A percentile compares a stretch with the other conserved stretches of the same genome.
Evolutionary conservation across 139 green algal species (phyloP).

Genomic region (Picochlorum sp.): DNA sequence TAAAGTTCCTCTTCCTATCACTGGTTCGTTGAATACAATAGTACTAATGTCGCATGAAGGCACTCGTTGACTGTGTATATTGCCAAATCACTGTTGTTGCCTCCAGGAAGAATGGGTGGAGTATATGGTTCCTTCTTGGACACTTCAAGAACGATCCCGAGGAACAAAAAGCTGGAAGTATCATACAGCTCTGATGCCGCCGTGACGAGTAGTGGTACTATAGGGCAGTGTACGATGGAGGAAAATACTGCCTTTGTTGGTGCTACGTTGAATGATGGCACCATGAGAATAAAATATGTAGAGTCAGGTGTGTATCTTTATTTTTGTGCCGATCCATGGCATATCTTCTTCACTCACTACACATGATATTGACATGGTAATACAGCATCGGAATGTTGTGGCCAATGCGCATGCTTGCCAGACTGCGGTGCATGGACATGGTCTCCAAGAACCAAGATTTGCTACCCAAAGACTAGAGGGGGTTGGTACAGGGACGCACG

Average conservation of each 20-base stretch:
- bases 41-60: too few species aligned
- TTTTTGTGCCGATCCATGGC: not conserved
- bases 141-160: too few species aligned
- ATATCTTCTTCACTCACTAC: too few species aligned
- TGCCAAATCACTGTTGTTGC: too few species aligned
- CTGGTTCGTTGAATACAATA: too few species aligned
- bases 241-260: not conserved
- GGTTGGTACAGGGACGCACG: not conserved
- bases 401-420: not conserved
- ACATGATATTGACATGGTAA: too few species aligned
- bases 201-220: not conserved
- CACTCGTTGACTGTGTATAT: too few species aligned
- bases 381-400: slow-evolving; percentile 9
- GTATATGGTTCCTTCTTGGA: too few species aligned
- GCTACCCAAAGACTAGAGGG: not conserved
- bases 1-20: too few species aligned
- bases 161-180: too few species aligned
- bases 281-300: not conserved
- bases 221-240: not conserved
- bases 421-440: slow-evolving; percentile 4
- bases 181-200: too few species aligned
- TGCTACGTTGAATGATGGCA: not conserved
- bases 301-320: not conserved
- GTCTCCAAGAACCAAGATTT: slow-evolving; percentile 1
- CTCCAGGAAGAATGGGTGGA: too few species aligned